Evolutionary conservation across 1,284 basidiomycete genomes (phyloP).

Genomic region (Leccinum angustisporum): DNA sequence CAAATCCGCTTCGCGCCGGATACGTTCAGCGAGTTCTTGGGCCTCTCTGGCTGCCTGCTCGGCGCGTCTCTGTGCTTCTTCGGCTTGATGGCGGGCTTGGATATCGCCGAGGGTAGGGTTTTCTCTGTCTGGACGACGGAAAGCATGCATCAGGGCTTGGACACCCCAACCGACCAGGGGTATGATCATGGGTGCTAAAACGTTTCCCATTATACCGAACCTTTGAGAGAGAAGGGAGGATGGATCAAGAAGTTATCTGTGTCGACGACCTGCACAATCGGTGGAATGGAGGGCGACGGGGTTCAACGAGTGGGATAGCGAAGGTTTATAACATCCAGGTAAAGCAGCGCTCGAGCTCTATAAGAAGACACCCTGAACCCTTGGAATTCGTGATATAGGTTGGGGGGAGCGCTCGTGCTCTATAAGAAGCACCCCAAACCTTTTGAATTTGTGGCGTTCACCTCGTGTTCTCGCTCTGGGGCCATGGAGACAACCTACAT

Average conservation of each 20-base stretch:
- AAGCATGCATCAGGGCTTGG: neutral
- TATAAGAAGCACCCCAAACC: neutral
- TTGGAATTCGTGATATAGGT: neutral
- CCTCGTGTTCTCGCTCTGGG: too few relatives aligned
- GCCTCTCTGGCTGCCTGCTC: neutral
- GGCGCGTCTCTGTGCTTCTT: neutral
- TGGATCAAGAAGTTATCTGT: neutral
- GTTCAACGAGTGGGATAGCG: neutral
- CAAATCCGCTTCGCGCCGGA: neutral
- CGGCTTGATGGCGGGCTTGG: neutral
- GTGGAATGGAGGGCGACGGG: neutral
- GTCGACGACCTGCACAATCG: neutral
- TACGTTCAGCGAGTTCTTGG: neutral
- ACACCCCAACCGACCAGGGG: neutral
- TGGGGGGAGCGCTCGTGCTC: too few relatives aligned
- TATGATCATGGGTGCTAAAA: neutral
- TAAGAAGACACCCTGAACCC: slow-evolving; percentile 1
- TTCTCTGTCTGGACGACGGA: neutral
- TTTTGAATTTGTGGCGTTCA: neutral
- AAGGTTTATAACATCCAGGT: neutral
- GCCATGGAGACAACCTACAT: neutral
- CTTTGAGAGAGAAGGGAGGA: neutral
- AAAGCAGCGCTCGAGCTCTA: neutral
- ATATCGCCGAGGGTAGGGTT: neutral
- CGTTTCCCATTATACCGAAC: neutral